Evolutionary conservation across 306 rosid species (phyloP).

Genomic region (Canavalia ensiformis): DNA sequence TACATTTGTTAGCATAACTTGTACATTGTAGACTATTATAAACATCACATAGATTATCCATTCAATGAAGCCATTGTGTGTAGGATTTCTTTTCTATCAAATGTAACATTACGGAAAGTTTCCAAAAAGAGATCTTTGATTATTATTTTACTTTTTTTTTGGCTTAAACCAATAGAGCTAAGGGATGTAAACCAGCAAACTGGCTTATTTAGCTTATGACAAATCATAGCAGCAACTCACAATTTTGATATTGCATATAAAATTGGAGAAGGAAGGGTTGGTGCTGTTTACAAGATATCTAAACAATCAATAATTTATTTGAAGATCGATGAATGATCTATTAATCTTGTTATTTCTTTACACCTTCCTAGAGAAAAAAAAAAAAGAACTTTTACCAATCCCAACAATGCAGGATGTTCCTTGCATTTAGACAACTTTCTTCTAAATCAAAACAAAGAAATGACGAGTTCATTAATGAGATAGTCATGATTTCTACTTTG

Average conservation of each 20-base stretch:
- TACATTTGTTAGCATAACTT: not conserved
- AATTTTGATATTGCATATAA: slow-evolving; percentile 12
- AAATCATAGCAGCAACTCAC: slow-evolving; percentile 68
- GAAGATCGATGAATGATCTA: not conserved
- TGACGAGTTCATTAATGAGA: slow-evolving; percentile 48
- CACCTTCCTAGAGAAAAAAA: not conserved
- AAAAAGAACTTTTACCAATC: not conserved
- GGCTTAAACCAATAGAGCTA: slow-evolving; percentile 51
- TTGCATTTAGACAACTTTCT: slow-evolving; percentile 74
- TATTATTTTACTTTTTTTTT: not conserved
- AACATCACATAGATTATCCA: not conserved
- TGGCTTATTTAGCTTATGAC: slow-evolving; percentile 61
- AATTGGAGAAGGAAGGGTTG: no score
- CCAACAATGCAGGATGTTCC: slow-evolving; percentile 62
- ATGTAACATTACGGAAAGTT: slow-evolving; percentile 14
- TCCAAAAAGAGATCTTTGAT: not conserved
- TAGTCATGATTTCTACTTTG: slow-evolving; percentile 74
- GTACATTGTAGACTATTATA: not conserved
- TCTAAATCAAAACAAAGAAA: no score
- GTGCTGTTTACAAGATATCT: no score
- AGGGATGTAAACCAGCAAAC: slow-evolving; percentile 64
- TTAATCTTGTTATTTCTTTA: not conserved
- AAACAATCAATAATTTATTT: slow-evolving; percentile 4
- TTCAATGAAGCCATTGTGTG: not conserved
- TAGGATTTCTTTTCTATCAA: not conserved